A percentile compares a stretch with the other conserved stretches of the same genome.
phyloP scores from a whole-genome alignment of 2,329 filamentous ascomycete species.

The Cordyceps tenuipes region DNA sequence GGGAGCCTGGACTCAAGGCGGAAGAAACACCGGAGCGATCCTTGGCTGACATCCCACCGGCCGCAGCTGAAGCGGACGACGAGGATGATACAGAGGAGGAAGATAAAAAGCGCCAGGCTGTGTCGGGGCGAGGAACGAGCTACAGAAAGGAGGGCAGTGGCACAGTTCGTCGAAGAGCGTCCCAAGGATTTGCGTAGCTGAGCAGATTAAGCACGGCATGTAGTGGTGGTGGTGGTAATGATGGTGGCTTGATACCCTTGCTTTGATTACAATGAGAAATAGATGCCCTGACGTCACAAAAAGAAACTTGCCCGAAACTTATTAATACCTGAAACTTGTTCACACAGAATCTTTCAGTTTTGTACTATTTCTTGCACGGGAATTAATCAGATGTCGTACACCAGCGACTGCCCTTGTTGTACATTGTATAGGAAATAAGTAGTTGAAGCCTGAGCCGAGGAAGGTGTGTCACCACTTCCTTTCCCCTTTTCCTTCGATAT shows the following conservation, averaged over 20 bases:
- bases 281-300: not conserved
- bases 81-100: conserved; percentile 26
- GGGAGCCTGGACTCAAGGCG: conserved; percentile 20
- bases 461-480: too few species aligned
- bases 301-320: not conserved
- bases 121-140: conserved; percentile 1
- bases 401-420: too few species aligned
- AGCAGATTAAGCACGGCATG: not conserved
- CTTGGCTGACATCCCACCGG: conserved; percentile 27
- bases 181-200: not conserved
- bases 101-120: not conserved
- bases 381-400: too few species aligned
- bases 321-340: not conserved
- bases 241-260: conserved; percentile 5
- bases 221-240: not conserved
- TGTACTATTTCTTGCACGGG: not conserved
- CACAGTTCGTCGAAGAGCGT: conserved; percentile 1
- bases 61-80: conserved; percentile 38
- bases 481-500: too few species aligned
- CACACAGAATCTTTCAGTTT: too few species aligned
- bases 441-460: too few species aligned
- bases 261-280: not conserved
- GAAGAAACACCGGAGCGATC: conserved; percentile 18
- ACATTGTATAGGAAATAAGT: too few species aligned
- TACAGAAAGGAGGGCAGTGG: conserved; percentile 7